Conservation (phyloP, 225 moss, liverwort and hornwort species). For the Rhytidiadelphus loreus region DNA sequence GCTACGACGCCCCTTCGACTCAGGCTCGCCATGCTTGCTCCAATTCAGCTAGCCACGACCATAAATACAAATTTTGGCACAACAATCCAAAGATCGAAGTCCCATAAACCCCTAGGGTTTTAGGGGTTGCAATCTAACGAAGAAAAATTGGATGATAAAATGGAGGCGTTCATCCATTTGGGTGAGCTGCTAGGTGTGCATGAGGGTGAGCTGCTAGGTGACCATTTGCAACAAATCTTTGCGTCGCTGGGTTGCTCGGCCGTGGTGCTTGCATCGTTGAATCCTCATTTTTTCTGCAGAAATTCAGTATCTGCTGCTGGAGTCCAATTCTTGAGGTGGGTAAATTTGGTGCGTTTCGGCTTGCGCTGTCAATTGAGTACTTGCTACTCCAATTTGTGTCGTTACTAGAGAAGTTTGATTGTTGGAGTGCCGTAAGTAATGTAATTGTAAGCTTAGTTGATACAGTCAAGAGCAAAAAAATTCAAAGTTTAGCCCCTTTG, state of each 20-base stretch:
- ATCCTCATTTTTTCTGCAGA: neutral
- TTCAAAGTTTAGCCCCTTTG: neutral
- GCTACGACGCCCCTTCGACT: slow-evolving; percentile 48
- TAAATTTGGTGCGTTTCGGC: neutral
- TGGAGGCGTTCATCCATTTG: neutral
- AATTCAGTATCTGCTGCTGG: neutral
- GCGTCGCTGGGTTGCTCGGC: neutral
- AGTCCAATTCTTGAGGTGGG: neutral
- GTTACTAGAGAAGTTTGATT: neutral
- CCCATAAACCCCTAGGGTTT: neutral
- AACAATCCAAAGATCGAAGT: neutral
- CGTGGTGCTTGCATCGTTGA: neutral
- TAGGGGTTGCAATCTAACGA: neutral
- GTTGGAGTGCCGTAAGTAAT: neutral
- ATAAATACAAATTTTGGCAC: neutral
- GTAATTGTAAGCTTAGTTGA: neutral
- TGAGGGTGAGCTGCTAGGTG: neutral
- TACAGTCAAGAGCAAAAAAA: neutral
- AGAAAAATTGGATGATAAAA: neutral
- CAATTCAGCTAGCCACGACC: neutral
- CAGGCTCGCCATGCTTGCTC: slow-evolving; percentile 1
- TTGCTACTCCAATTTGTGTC: neutral
- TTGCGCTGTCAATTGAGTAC: neutral
- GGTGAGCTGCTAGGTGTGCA: neutral
- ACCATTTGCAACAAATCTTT: neutral